These are phyloP conservation scores for Exophiala aquamarina DNA, from an alignment of 2,329 filamentous ascomycete species.

Conservation along the genomic window DNA sequence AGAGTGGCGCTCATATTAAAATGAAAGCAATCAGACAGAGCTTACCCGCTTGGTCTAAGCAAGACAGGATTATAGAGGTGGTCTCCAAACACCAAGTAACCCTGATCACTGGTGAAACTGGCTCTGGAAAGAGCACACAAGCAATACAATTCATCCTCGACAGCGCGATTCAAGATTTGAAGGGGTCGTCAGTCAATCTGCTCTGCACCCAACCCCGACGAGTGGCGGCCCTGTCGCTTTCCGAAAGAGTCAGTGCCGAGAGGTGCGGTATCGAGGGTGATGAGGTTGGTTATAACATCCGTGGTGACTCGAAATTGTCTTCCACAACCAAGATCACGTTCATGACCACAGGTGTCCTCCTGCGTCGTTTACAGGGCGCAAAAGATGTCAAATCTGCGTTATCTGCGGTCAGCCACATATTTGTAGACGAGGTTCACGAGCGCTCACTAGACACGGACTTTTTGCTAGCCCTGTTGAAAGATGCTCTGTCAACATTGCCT, in stretches of 20 bases:
- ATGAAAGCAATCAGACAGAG: slow-evolving; percentile 73
- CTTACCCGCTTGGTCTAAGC: slow-evolving; percentile 84
- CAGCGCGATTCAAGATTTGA: slow-evolving; percentile 73
- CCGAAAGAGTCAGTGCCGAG: slow-evolving; percentile 92
- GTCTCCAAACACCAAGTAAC: slow-evolving; percentile 81
- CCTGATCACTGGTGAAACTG: slow-evolving; percentile 95
- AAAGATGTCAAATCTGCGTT: slow-evolving; percentile 64
- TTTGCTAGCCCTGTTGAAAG: slow-evolving; percentile 78
- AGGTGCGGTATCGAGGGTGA: slow-evolving; percentile 77
- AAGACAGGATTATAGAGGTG: slow-evolving; percentile 71
- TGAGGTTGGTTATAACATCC: slow-evolving; percentile 88
- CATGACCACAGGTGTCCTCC: slow-evolving; percentile 89
- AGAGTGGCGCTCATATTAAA: slow-evolving; percentile 63
- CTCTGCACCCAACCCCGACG: slow-evolving; percentile 93
- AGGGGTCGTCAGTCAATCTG: slow-evolving; percentile 81
- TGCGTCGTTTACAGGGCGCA: slow-evolving; percentile 73
- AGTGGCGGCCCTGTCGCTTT: slow-evolving; percentile 90
- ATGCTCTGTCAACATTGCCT: slow-evolving; percentile 71
- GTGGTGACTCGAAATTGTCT: slow-evolving; percentile 79
- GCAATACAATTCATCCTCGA: slow-evolving; percentile 95
- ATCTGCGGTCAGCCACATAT: slow-evolving; percentile 87
- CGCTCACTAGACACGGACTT: slow-evolving; percentile 94
- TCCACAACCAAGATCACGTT: slow-evolving; percentile 86
- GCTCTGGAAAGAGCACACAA: slow-evolving; percentile 95
- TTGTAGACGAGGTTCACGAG: slow-evolving; percentile 97